Base-by-base conservation (phyloP, 1,284 basidiomycete species). In the Apiotrichum siamense region DNA sequence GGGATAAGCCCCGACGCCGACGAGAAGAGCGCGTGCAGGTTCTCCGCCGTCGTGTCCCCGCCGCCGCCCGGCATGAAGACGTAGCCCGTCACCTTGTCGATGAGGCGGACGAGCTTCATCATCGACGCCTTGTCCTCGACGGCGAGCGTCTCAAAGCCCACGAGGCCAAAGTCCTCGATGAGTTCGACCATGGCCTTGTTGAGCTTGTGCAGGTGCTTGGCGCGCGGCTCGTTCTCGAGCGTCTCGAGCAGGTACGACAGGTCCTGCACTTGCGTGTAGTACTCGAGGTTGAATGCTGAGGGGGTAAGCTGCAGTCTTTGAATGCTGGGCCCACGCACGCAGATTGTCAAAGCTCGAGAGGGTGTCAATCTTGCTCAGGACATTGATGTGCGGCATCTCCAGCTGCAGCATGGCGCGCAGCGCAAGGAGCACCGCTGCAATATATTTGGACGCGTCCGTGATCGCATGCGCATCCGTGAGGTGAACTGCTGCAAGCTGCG, bases 241-340 rank as follows among this genome's bases (percentile, higher is more conserved):
- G 83, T 77, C 52, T 85, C 86, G 59, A 88, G 81, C 7, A 99
- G 81, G 70, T 97, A 87, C 0, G 86, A 85, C 0, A 99, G 78
- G 70, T 99, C 93, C 74, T 97, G 92, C 0, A 96, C 94, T 73
- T 98, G 90, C 36, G 96, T 97, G 70, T 98, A 98, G 72, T 90
- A 99, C 61, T 94, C 90, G 37, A 98, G 83, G 65, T 94, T 96
- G 78, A 98, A 97, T 33, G 92, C 92, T 94, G 62, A 21, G 11
- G 36, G 18, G n/a, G 42, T 46, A 31, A 31, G 29, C 11, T 31
- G 33, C 44, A 54, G 45, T 31, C n/a, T 26, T 23, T 3, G 11
- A 6, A 27, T 17, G 11, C n/a, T 2, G 23, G 26, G 9, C 2
- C 7, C 24, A 70, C 77, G 63, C 63, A 91, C 91, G 88, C 40